These are phyloP conservation scores for Trichoderma pleuroti DNA, from an alignment of 2,329 filamentous ascomycete species.

Conservation along the genomic window DNA sequence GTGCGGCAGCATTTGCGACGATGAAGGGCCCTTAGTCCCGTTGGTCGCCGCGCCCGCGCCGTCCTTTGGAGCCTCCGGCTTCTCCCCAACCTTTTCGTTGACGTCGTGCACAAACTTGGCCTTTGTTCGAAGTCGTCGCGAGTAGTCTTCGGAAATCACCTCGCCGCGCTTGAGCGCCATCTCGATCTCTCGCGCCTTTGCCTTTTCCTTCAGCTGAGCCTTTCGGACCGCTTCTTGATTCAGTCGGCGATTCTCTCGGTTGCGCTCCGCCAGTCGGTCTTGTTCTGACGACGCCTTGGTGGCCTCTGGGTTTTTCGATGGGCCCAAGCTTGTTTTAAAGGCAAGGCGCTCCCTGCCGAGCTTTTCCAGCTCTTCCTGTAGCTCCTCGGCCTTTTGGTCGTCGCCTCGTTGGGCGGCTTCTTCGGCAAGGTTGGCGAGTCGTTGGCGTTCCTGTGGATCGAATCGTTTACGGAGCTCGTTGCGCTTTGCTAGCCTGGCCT, in stretches of 20 bases:
- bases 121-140: conserved; percentile 61
- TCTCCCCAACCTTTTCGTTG: conserved; percentile 45
- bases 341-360: conserved; percentile 68
- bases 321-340: conserved; percentile 62
- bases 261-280: conserved; percentile 78
- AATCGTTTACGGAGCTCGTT: conserved; percentile 64
- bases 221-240: conserved; percentile 90
- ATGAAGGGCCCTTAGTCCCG: conserved; percentile 48
- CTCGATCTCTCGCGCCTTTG: conserved; percentile 57
- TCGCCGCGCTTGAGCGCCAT: conserved; percentile 62
- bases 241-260: conserved; percentile 75
- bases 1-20: conserved; percentile 46
- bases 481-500: conserved; percentile 70
- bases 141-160: conserved; percentile 54
- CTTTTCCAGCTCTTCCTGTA: conserved; percentile 59
- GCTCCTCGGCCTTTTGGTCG: conserved; percentile 49
- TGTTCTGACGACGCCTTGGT: conserved; percentile 60
- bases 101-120: conserved; percentile 67
- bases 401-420: conserved; percentile 64
- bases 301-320: conserved; percentile 49
- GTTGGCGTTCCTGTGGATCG: conserved; percentile 64
- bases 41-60: conserved; percentile 52
- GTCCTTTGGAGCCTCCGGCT: conserved; percentile 47
- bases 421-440: conserved; percentile 61
- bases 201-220: conserved; percentile 79